Base-by-base conservation (phyloP, 2,329 filamentous ascomycete genomes). In the Beauveria rudraprayagi region DNA sequence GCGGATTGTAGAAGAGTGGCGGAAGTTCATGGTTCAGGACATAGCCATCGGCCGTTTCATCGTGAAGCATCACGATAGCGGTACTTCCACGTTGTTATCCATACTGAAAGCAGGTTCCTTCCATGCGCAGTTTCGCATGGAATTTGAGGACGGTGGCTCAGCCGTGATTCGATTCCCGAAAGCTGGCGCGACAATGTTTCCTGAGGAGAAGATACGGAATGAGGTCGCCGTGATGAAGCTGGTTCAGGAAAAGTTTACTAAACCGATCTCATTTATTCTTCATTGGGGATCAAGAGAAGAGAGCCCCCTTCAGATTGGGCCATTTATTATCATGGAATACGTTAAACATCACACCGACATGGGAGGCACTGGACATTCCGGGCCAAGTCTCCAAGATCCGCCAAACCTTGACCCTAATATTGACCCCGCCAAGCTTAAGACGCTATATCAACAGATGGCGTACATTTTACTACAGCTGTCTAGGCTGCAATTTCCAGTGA, bases 331-430 rank as follows among this genome's bases (percentile, higher is more conserved):
- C 2, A 30, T 30, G 9, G 28, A 30, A 30, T 30, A 30, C 28
- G 9, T 30, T 3, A 10, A 30, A 10, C 28, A 30, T 30, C 30
- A 48, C 26, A 62, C n/a, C 16, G 16, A 19, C 28, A 41, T 55
- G 26, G 44, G 50, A 34, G 37, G 53, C 56, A 48, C 54, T 67
- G 3, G 67, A 67, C 3, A 24, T 28, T 7, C n/a, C 55, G 1
- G 43, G 3, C 41, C 4, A 11, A 37, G 3, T 6, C 41, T 7
- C 22, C 1, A 48, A 7, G 55, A 57, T 24, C 55, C 7, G 5
- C 43, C 30, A 24, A 5, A 56, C 0, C 41, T 64, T 14, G 51
- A 64, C 50, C 50, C 60, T 28, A 22, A 61, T 9, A 53, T 62
- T 26, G 34, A 65, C n/a, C 10, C 56, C 2, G 40, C 34, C 26